Evolutionary conservation across 495 filamentous ascomycete species (phyloP).

Genomic region (Chlorociboria aeruginascens): DNA sequence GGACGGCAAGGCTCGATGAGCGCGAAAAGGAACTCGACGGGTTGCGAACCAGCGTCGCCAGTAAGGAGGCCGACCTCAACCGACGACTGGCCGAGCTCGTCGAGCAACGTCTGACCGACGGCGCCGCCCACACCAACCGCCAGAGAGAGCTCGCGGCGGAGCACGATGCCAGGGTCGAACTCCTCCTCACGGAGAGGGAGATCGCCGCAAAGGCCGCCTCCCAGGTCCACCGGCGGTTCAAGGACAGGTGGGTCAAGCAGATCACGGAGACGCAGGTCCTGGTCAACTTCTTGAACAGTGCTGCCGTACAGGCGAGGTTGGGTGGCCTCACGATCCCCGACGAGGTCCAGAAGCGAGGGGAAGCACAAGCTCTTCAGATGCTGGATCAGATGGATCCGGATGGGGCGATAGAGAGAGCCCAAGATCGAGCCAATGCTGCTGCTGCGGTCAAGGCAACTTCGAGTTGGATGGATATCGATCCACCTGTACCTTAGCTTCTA

Average conservation of each 20-base stretch:
- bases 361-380: not conserved
- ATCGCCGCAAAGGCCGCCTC: not conserved
- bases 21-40: not conserved
- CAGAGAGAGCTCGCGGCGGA: not conserved
- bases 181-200: constrained; percentile 8
- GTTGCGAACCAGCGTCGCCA: not conserved
- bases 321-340: not conserved
- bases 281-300: constrained; percentile 4
- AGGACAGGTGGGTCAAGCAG: constrained; percentile 8
- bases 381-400: not conserved
- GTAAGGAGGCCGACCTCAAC: not conserved
- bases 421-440: not conserved
- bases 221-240: not conserved
- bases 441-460: not conserved
- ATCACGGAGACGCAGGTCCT: constrained; percentile 11
- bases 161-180: not conserved
- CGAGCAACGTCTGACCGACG: not conserved
- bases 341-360: not conserved
- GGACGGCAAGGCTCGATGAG: no score
- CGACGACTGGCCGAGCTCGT: not conserved
- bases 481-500: no score
- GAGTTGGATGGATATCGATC: not conserved
- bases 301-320: not conserved
- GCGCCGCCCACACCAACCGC: not conserved
- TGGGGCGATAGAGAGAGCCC: not conserved